A percentile compares a stretch with the other conserved stretches of the same genome.
These are phyloP conservation scores for Xylaria sp. DNA, from an alignment of 2,329 filamentous ascomycete species.

Conservation along the genomic window DNA sequence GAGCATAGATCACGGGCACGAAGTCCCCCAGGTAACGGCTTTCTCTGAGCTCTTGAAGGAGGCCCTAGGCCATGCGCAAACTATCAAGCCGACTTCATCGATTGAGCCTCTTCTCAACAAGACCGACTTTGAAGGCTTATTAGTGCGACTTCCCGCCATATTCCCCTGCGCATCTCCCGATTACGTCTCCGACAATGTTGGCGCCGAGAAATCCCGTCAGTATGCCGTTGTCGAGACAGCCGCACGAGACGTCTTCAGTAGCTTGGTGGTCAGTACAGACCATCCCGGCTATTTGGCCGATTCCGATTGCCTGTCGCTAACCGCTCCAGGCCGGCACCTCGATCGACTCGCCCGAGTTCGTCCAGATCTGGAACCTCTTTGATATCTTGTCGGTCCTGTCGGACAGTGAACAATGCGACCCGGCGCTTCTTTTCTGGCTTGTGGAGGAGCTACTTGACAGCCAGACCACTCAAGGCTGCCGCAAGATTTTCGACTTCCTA, in stretches of 20 bases:
- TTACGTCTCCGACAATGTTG: slow-evolving; percentile 32
- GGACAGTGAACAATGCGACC: slow-evolving; percentile 76
- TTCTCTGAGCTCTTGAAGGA: slow-evolving; percentile 58
- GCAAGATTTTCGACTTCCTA: slow-evolving; percentile 89
- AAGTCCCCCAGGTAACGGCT: slow-evolving; percentile 55
- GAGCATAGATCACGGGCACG: slow-evolving; percentile 50
- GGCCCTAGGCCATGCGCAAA: slow-evolving; percentile 61
- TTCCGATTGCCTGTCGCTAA: slow-evolving; percentile 33
- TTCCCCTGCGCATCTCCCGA: slow-evolving; percentile 41
- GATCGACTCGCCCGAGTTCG: slow-evolving; percentile 78
- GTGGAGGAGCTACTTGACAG: slow-evolving; percentile 95
- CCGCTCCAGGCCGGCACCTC: slow-evolving; percentile 65
- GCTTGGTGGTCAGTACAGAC: slow-evolving; percentile 67
- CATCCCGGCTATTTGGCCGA: neutral
- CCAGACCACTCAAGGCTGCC: slow-evolving; percentile 90
- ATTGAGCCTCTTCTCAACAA: slow-evolving; percentile 79
- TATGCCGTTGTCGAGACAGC: slow-evolving; percentile 81
- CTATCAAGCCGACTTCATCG: slow-evolving; percentile 58
- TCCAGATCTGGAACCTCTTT: slow-evolving; percentile 88
- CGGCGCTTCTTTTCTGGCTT: slow-evolving; percentile 83
- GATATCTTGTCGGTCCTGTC: slow-evolving; percentile 89
- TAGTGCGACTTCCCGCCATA: slow-evolving; percentile 46
- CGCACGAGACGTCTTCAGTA: slow-evolving; percentile 78
- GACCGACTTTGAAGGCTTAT: slow-evolving; percentile 60
- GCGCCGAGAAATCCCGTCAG: slow-evolving; percentile 54